Conservation (phyloP, 1,139 yeast species). For the Yamadazyma mexicana region DNA sequence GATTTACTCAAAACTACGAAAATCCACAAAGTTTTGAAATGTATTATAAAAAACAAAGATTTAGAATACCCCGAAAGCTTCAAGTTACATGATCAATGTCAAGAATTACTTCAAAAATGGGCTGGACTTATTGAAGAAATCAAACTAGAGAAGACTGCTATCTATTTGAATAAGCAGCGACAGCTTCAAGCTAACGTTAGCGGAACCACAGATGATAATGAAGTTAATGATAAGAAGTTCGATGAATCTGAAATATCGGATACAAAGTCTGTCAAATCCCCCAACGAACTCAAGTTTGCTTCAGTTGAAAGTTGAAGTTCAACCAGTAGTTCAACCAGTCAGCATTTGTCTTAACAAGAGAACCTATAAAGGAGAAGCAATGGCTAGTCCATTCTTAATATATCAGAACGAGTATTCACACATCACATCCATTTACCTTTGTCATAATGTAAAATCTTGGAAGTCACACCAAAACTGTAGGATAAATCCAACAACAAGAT, state of each 20-base stretch:
- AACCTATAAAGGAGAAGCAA: too few relatives aligned
- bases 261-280: constrained; percentile 11
- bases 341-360: too few relatives aligned
- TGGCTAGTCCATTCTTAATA: too few relatives aligned
- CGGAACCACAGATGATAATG: constrained; percentile 6
- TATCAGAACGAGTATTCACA: too few relatives aligned
- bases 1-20: constrained; percentile 54
- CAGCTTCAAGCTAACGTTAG: constrained; percentile 3
- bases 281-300: constrained; percentile 10
- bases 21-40: constrained; percentile 54
- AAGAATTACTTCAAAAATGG: constrained; percentile 48
- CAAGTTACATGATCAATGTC: constrained; percentile 48
- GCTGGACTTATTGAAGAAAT: constrained; percentile 34
- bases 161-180: constrained; percentile 9
- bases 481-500: too few relatives aligned
- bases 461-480: too few relatives aligned
- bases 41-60: constrained; percentile 42
- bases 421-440: too few relatives aligned
- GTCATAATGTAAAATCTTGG: too few relatives aligned
- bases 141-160: constrained; percentile 32
- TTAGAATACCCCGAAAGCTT: constrained; percentile 48
- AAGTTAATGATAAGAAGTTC: constrained; percentile 8
- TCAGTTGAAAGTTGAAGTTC: constrained; percentile 11
- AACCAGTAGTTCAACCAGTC: background rate
- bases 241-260: constrained; percentile 40